Evolutionary conservation across 2,329 filamentous ascomycete genomes (phyloP), one percentile per base, ranked within the genome.

Genomic region (Didymella sp.): DNA sequence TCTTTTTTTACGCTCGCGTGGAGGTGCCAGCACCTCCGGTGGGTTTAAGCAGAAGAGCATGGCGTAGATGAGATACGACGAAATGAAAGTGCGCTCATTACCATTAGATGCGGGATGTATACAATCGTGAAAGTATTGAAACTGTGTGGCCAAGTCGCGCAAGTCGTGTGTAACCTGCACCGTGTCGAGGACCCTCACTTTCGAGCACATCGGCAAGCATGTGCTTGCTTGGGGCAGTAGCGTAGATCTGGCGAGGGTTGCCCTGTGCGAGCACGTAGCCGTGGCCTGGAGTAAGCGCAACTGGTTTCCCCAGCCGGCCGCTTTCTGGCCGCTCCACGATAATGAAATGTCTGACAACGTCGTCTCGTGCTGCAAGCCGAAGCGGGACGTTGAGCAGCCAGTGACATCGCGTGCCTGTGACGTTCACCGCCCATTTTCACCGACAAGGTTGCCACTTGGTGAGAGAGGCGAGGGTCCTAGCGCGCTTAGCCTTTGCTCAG

Each of bases 41-140:
- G 59, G 61, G 31, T 55, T 61, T 48, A 76, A 76, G 58, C 74
- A 75, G 62, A 78, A 77, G 69, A 77, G 73, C 65, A 74, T 78
- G 68, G 77, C 74, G 33, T 78, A 73, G 66, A 64, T 33, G 43
- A 48, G 30, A 52, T 44, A 57, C 25, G 54, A 52, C 30, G 54
- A 49, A 57, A 57, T 57, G 54, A 57, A 57, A 48, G 31, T 48
- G 54, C 49, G 37, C 35, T 56, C 42, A 33, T 56, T 47, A 41
- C 38, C 22, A 25, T 30, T 13, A 43, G 15, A 46, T 27, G 11
- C 12, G 8, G 15, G 8, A 6, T 15, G 2, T 7, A 25, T 8
- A 17, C 15, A 4, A 15, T n/a, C 19, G 41, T 31, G 40, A 40
- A 12, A n/a, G 17, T 13, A 6, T 15, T 31, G 11, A 42, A 21